phyloP scores from a whole-genome alignment of 75 land plant genomes.

The Selaginella tamariscina region DNA sequence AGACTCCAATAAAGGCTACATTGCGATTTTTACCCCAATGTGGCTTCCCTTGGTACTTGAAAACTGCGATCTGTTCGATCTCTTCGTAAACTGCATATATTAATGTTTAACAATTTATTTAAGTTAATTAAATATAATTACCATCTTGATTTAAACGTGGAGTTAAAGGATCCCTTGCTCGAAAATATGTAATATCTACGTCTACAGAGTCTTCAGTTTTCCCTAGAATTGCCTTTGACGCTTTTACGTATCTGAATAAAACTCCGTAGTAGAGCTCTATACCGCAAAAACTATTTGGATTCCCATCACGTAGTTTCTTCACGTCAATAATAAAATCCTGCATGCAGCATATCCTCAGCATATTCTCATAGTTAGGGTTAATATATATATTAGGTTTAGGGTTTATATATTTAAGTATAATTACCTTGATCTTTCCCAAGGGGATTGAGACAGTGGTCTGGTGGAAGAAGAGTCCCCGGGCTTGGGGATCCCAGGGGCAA shows the following conservation, averaged over 20 bases:
- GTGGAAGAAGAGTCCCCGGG: conserved; percentile 16
- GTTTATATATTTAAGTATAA: too few species aligned
- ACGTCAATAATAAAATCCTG: conserved; percentile 15
- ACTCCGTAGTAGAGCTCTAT: conserved; percentile 12
- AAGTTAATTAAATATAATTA: too few species aligned
- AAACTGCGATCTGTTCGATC: not conserved
- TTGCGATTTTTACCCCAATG: conserved; percentile 4
- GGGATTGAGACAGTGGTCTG: conserved; percentile 11
- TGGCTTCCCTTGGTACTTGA: not conserved
- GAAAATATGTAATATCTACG: conserved; percentile 16
- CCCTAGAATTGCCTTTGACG: not conserved
- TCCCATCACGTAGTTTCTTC: conserved; percentile 17
- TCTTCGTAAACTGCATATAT: not conserved
- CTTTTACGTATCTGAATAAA: not conserved
- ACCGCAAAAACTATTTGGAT: conserved; percentile 13
- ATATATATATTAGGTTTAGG: too few species aligned
- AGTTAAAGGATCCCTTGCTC: not conserved
- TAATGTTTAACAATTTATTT: too few species aligned
- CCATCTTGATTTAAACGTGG: not conserved
- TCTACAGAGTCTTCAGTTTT: conserved; percentile 13
- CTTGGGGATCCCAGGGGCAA: conserved; percentile 11
- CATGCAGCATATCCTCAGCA: too few species aligned
- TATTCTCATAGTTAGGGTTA: too few species aligned
- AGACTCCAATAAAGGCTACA: not conserved
- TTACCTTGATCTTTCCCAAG: not conserved